Evolutionary conservation across 768 basidiomycete genomes (phyloP), one percentile per base, ranked within the genome.

Genomic region (Macrolepiota dolichaula): DNA sequence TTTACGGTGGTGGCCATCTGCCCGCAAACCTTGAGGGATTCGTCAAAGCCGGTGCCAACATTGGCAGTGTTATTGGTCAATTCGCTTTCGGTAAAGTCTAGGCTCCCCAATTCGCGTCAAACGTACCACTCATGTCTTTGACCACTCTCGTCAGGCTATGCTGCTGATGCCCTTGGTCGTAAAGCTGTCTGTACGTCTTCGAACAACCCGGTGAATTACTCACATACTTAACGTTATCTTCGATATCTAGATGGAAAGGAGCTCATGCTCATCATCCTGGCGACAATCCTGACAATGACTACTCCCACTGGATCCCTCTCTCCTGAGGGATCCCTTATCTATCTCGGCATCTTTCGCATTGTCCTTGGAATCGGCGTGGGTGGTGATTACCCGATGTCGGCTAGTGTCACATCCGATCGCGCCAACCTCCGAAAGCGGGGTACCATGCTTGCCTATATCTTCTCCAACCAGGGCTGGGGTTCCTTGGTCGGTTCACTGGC

Each of bases 381-480:
- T 15, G 91, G 88, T 2, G 91, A 91, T 70, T 91, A 91, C 67
- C 88, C 89, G 1, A 87, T 91, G 88, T 85, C 82, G 11, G 88
- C 89, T 0, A 82, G 82, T 10, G 76, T 91, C 60, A 83, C 87
- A 11, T 83, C 82, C 5, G 90, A 92, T 65, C 80, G 88, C 13
- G 79, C 89, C 5, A 81, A 81, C 63, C 68, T 91, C 40, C 77
- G 83, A 38, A 74, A 72, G 37, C 85, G 88, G 15, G 91, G 91
- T 0, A 87, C 86, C 0, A 79, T 92, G 73, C 79, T 93, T n/a
- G 79, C 85, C 22, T 90, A 88, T 68, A 88, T 90, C 65, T 91
- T 91, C 65, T 79, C 87, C 0, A 87, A 86, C 70, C 87, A 91
- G 71, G 91, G 90, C 11, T 91, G 89, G 88, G 90, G 91, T 29